These are phyloP conservation scores for Fennellomyces sp. DNA, from an alignment of 371 early-diverging fungal genomes.

Conservation along the genomic window DNA sequence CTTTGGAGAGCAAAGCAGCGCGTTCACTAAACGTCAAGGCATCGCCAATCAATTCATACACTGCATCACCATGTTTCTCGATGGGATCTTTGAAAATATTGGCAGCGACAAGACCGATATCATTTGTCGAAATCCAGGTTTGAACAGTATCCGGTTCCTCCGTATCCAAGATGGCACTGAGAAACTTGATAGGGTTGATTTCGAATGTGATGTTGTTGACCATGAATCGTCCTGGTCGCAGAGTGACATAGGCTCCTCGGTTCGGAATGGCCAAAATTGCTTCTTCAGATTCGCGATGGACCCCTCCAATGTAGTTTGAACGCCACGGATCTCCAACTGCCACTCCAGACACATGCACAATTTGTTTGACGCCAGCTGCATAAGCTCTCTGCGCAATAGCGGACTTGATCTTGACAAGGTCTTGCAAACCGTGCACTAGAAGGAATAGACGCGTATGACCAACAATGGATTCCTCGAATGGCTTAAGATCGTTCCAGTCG, in stretches of 20 bases:
- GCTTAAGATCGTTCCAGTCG: conserved; percentile 21
- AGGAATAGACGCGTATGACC: conserved; percentile 36
- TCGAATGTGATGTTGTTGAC: no score
- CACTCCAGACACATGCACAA: conserved; percentile 16
- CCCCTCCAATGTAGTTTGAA: not conserved
- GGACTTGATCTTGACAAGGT: not conserved
- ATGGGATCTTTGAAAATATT: conserved; percentile 13
- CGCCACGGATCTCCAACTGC: not conserved
- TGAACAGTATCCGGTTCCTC: not conserved
- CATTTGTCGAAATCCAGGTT: conserved; percentile 22
- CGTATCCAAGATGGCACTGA: conserved; percentile 6
- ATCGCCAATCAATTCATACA: conserved; percentile 19
- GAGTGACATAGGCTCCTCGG: conserved; percentile 21
- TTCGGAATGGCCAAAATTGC: conserved; percentile 21
- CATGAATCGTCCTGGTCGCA: not conserved
- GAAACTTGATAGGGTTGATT: not conserved
- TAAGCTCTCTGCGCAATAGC: conserved; percentile 12
- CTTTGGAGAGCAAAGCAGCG: not conserved
- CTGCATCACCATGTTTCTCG: conserved; percentile 20
- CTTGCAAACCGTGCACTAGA: not conserved
- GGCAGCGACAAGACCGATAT: conserved; percentile 16
- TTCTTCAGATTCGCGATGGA: not conserved
- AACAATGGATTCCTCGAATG: conserved; percentile 20
- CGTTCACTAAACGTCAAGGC: not conserved
- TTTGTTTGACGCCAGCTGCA: conserved; percentile 19